Evolutionary conservation across 1,139 yeast genomes (phyloP), one percentile per base, ranked within the genome.

Genomic region (Sugiyamaella novakii): DNA sequence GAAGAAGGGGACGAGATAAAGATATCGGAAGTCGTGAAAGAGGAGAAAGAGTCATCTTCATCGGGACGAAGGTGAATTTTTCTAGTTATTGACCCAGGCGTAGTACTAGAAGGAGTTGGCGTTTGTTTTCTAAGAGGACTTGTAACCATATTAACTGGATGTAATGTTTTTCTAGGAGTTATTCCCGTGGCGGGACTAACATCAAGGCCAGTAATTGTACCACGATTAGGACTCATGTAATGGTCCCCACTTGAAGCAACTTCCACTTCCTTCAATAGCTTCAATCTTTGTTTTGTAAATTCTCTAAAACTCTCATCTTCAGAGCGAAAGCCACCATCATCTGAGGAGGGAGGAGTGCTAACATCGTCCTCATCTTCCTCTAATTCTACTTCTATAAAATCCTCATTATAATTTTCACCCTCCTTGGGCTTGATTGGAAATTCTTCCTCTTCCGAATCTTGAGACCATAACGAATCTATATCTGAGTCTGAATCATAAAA

Each of bases 381-480:
- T 11, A 11, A 11, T 17, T 15, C 22, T 10, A 31, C 31, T 8
- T 31, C 30, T 12, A 22, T 19, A 21, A 31, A 30, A 2, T 25
- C 6, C 5, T 28, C 43, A 3, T 15, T 19, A 8, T 17, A n/a
- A 11, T 17, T 30, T 15, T 31, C 34, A 25, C 18, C 21, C n/a
- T 34, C 12, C 14, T 12, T 10, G 6, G 56, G 59, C 22, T 51
- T 50, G 27, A 54, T 58, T 7, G 59, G 58, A 38, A 51, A 54
- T 30, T 57, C 61, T 38, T 54, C 59, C 27, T 55, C 60, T 25
- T 57, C 60, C 3, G 55, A 51, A 29, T 58, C 61, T 4, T 28
- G 35, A 22, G 50, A 45, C 49, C 49, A 45, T 22, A 45, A 24
- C 15, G 49, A 45, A 25, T 45, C 49, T 3, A 30, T 31, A 47